Percentiles rank a stretch among this genome's conserved stretches.
These are phyloP conservation scores for Barbarea vulgaris DNA, from an alignment of 345 rosid genomes.

Conservation along the genomic window DNA sequence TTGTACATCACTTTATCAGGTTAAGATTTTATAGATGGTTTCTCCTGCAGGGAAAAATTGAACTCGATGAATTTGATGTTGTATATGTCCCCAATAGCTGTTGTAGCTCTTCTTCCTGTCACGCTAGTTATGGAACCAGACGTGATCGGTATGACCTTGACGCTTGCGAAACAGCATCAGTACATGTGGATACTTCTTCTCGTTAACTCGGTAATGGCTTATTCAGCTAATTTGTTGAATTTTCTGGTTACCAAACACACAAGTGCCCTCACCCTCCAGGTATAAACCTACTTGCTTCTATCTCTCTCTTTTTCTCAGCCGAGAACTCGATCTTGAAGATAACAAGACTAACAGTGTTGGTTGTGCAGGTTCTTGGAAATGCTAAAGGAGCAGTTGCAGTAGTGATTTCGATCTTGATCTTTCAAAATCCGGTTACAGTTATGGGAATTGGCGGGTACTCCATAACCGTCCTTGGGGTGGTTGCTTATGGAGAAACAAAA, in stretches of 20 bases:
- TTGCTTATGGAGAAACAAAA: constrained; percentile 90
- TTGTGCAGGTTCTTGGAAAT: constrained; percentile 80
- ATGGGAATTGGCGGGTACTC: constrained; percentile 85
- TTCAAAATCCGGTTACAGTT: constrained; percentile 82
- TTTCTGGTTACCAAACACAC: constrained; percentile 92
- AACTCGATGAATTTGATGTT: constrained; percentile 95
- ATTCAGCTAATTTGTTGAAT: constrained; percentile 81
- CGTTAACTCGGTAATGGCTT: constrained; percentile 81
- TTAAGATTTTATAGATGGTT: neutral
- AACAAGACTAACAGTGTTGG: neutral
- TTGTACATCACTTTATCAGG: neutral
- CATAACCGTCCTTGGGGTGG: constrained; percentile 78
- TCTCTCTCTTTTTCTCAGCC: neutral
- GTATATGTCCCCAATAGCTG: constrained; percentile 93
- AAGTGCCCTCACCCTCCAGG: constrained; percentile 96
- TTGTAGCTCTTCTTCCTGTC: constrained; percentile 70
- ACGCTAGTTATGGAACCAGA: constrained; percentile 81
- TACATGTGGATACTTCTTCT: constrained; percentile 79
- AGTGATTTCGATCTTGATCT: constrained; percentile 79
- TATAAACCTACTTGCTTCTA: constrained; percentile 11
- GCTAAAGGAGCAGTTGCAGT: constrained; percentile 98
- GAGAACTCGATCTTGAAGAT: neutral
- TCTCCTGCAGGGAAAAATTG: constrained; percentile 67
- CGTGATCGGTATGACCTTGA: constrained; percentile 56
- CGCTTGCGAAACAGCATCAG: constrained; percentile 66